Percentiles rank a stretch among this genome's conserved stretches.
These are phyloP conservation scores for Aspergillus uvarum DNA, from an alignment of 2,329 filamentous ascomycete genomes.

Conservation along the genomic window DNA sequence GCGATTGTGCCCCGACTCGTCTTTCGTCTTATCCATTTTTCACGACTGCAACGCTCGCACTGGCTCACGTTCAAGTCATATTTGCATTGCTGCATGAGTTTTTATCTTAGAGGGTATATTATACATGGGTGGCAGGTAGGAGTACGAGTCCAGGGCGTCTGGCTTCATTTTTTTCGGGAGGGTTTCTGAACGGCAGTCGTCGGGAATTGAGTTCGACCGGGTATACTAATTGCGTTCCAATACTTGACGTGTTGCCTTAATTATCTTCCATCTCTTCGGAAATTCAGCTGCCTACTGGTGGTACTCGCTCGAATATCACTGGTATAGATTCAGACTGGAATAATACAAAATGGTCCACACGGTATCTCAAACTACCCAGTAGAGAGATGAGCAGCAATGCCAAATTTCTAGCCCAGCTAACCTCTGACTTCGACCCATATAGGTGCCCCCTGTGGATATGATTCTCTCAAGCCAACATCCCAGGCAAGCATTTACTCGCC, in stretches of 20 bases:
- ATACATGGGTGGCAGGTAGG: background rate
- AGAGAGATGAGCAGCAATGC: background rate
- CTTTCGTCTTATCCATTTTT: background rate
- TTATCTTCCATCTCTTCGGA: background rate
- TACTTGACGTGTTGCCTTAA: background rate
- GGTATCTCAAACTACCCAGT: background rate
- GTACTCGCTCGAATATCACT: background rate
- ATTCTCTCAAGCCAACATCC: background rate
- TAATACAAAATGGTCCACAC: background rate
- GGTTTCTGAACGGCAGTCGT: background rate
- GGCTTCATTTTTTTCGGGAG: background rate
- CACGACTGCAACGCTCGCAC: background rate
- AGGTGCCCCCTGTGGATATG: background rate
- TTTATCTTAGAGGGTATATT: background rate
- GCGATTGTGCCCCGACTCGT: background rate
- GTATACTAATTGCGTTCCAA: background rate
- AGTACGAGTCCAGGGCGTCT: background rate
- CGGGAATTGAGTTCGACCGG: background rate
- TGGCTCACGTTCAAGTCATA: background rate
- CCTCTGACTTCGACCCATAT: background rate
- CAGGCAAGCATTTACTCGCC: background rate
- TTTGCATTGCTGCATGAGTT: background rate
- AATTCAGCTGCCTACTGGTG: background rate
- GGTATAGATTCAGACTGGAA: background rate
- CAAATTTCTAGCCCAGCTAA: background rate